Conservation (phyloP, 1,139 yeast genomes). For the Geotrichum cucujoidarum region DNA sequence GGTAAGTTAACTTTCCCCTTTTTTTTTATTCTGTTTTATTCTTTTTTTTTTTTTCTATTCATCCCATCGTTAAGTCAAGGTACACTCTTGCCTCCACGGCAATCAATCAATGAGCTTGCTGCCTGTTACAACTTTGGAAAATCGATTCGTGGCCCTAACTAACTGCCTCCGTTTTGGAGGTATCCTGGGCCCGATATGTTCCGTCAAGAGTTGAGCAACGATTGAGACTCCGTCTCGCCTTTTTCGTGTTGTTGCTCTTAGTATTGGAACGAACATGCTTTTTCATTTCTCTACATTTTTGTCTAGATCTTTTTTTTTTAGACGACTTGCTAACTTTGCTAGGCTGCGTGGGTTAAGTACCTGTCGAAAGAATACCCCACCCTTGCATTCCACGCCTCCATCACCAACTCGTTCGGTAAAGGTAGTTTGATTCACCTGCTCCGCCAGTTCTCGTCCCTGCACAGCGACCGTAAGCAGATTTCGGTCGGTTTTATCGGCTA, state of each 20-base stretch:
- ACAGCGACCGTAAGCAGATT: constrained; percentile 89
- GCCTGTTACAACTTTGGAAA: constrained; percentile 97
- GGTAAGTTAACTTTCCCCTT: constrained; percentile 33
- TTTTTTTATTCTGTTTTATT: constrained; percentile 1
- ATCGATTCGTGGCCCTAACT: constrained; percentile 54
- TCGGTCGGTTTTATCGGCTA: constrained; percentile 97
- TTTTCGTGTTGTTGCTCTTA: constrained; percentile 34
- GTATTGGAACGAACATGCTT: constrained; percentile 39
- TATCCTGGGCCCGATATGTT: constrained; percentile 43
- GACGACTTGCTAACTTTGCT: constrained; percentile 41
- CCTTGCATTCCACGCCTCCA: constrained; percentile 95
- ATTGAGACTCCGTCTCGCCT: constrained; percentile 11
- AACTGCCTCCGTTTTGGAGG: constrained; percentile 46
- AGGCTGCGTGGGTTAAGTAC: constrained; percentile 99
- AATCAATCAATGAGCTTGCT: constrained; percentile 28
- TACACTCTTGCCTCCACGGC: constrained; percentile 33
- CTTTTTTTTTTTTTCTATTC: not conserved
- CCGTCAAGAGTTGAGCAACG: constrained; percentile 44
- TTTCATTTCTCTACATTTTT: constrained; percentile 36
- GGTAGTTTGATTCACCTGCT: constrained; percentile 90
- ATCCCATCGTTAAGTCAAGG: constrained; percentile 41
- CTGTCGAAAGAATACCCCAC: constrained; percentile 90
- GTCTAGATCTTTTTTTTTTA: constrained; percentile 38
- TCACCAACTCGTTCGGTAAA: constrained; percentile 94
- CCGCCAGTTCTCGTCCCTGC: constrained; percentile 87